phyloP scores from a whole-genome alignment of 2,329 filamentous ascomycete species.

The Trichophyton mentagrophytes region DNA sequence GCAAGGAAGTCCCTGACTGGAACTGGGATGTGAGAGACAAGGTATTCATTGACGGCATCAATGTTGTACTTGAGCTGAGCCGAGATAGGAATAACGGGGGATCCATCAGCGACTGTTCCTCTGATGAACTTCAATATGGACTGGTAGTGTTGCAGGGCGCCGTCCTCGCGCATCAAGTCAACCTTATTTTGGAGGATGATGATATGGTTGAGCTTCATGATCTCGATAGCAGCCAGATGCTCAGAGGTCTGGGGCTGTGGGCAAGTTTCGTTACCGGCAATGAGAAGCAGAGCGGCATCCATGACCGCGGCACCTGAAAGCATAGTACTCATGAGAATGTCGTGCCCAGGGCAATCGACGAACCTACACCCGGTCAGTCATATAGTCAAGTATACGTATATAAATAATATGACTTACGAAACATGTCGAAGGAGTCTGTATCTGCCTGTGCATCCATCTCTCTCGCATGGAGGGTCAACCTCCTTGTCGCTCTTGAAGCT shows the following conservation, averaged over 20 bases:
- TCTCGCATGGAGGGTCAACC: slow-evolving; percentile 88
- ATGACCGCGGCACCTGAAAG: slow-evolving; percentile 98
- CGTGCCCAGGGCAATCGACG: slow-evolving; percentile 97
- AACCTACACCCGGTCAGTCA: slow-evolving; percentile 45
- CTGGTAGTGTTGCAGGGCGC: slow-evolving; percentile 84
- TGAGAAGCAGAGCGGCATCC: slow-evolving; percentile 91
- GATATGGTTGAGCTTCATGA: slow-evolving; percentile 99
- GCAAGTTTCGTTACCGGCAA: slow-evolving; percentile 96
- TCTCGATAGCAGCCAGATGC: slow-evolving; percentile 97
- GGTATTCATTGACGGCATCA: slow-evolving; percentile 90
- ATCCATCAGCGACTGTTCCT: slow-evolving; percentile 87
- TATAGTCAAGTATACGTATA: slow-evolving; percentile 8
- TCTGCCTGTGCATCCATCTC: slow-evolving; percentile 75
- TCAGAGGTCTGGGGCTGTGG: slow-evolving; percentile 97
- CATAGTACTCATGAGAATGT: slow-evolving; percentile 99
- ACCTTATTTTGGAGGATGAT: slow-evolving; percentile 99
- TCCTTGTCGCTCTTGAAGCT: slow-evolving; percentile 99
- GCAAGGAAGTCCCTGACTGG: slow-evolving; percentile 80
- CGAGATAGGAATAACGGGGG: slow-evolving; percentile 91
- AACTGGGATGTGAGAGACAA: slow-evolving; percentile 89
- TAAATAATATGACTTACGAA: slow-evolving; percentile 49
- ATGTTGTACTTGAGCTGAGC: slow-evolving; percentile 99
- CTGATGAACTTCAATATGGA: slow-evolving; percentile 98
- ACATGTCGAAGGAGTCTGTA: slow-evolving; percentile 86
- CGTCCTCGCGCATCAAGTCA: slow-evolving; percentile 93